A percentile compares a stretch with the other conserved stretches of the same genome.
These are phyloP conservation scores for Esteya vermicola DNA, from an alignment of 2,329 filamentous ascomycete species.

Conservation along the genomic window DNA sequence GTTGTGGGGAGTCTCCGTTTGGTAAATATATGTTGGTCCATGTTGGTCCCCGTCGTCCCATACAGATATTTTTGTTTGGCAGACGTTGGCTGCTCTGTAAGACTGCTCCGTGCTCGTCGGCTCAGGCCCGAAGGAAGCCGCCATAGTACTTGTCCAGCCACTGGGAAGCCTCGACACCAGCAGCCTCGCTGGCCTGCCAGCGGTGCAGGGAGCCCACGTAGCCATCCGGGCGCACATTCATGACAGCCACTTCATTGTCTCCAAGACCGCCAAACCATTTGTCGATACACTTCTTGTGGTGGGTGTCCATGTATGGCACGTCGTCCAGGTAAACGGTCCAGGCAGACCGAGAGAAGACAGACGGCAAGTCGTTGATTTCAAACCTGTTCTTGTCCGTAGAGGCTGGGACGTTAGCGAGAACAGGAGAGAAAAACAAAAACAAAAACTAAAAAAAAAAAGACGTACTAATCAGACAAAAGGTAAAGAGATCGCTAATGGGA, in stretches of 20 bases:
- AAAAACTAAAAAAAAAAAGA: slow-evolving; percentile 6
- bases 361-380: slow-evolving; percentile 50
- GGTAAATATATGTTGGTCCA: too few species aligned
- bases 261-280: slow-evolving; percentile 53
- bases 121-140: slow-evolving; percentile 30
- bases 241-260: slow-evolving; percentile 42
- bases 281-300: slow-evolving; percentile 39
- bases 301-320: slow-evolving; percentile 37
- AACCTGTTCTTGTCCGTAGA: slow-evolving; percentile 45
- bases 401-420: slow-evolving; percentile 22
- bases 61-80: too few species aligned
- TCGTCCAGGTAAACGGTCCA: slow-evolving; percentile 65
- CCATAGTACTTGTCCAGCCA: slow-evolving; percentile 41
- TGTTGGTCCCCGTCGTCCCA: too few species aligned
- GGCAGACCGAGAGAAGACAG: slow-evolving; percentile 43
- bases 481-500: slow-evolving; percentile 52
- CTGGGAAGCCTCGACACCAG: slow-evolving; percentile 33
- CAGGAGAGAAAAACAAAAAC: background rate
- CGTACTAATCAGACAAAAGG: slow-evolving; percentile 52
- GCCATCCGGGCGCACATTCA: slow-evolving; percentile 58
- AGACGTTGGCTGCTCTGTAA: too few species aligned
- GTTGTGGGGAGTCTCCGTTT: too few species aligned
- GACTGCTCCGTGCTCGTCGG: background rate
- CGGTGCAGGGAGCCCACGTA: slow-evolving; percentile 51
- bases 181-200: slow-evolving; percentile 32